Evolutionary conservation across 208 protist genomes (phyloP).

Genomic region (Trypanosomatidae sp.): DNA sequence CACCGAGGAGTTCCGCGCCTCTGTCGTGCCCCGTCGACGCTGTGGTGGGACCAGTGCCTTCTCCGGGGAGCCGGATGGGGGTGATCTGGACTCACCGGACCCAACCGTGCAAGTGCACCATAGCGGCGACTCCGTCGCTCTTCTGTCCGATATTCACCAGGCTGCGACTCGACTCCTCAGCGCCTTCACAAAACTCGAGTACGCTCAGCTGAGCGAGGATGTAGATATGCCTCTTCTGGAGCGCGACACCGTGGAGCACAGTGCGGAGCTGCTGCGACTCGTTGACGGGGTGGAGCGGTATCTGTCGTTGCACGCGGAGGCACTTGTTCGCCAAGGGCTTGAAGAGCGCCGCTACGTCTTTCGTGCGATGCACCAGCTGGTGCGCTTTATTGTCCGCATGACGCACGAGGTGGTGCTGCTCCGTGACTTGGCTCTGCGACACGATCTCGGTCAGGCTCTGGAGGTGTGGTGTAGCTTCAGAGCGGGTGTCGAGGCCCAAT

Average conservation of each 20-base stretch:
- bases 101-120: not conserved
- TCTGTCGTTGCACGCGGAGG: conserved; percentile 46
- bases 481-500: conserved; percentile 11
- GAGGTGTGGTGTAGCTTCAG: conserved; percentile 37
- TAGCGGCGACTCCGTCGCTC: conserved; percentile 23
- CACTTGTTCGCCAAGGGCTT: conserved; percentile 43
- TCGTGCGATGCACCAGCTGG: conserved; percentile 30
- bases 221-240: conserved; percentile 48
- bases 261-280: conserved; percentile 30
- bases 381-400: conserved; percentile 38
- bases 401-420: conserved; percentile 50
- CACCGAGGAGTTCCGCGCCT: conserved; percentile 44
- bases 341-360: conserved; percentile 32
- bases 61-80: not conserved
- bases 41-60: not conserved
- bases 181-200: conserved; percentile 64
- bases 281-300: conserved; percentile 63
- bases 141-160: conserved; percentile 47
- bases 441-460: conserved; percentile 37
- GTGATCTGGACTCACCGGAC: not conserved
- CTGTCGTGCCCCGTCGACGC: conserved; percentile 41
- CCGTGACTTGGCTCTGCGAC: conserved; percentile 32
- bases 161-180: conserved; percentile 42
- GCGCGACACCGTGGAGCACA: conserved; percentile 28
- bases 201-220: conserved; percentile 42